Evolutionary conservation across 1,284 basidiomycete genomes (phyloP).

Genomic region (Puccinia horiana): DNA sequence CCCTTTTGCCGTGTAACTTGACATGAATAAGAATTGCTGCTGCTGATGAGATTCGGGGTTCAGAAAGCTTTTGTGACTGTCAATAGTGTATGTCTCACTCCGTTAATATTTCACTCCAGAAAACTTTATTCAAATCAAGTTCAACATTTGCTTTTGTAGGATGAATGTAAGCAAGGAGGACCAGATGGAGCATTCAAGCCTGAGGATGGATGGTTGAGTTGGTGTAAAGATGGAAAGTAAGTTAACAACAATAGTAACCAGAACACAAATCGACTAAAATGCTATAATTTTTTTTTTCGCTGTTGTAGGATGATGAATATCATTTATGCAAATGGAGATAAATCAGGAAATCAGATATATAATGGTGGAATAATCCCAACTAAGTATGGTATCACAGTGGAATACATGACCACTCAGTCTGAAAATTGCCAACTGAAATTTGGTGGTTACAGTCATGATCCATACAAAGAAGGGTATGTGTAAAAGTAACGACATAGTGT

Average conservation of each 20-base stretch:
- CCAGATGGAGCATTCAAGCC: slow-evolving; percentile 43
- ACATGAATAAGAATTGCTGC: too few relatives aligned
- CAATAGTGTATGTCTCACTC: slow-evolving; percentile 30
- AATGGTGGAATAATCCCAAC: slow-evolving; percentile 4
- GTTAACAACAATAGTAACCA: background rate
- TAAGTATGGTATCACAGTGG: slow-evolving; percentile 34
- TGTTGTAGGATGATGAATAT: slow-evolving; percentile 19
- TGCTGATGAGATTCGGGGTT: too few relatives aligned
- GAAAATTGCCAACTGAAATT: slow-evolving; percentile 29
- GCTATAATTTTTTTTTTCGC: background rate
- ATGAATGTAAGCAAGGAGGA: slow-evolving; percentile 22
- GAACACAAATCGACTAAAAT: background rate
- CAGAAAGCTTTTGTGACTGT: slow-evolving; percentile 43
- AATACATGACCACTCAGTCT: slow-evolving; percentile 41
- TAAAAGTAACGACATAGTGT: background rate
- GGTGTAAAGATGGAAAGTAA: slow-evolving; percentile 36
- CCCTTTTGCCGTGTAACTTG: background rate
- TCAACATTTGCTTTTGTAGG: background rate
- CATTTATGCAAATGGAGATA: slow-evolving; percentile 13
- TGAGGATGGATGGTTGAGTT: slow-evolving; percentile 43
- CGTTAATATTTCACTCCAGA: too few relatives aligned
- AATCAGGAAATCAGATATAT: slow-evolving; percentile 24
- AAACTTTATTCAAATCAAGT: background rate
- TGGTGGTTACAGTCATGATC: slow-evolving; percentile 36
- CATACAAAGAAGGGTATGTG: slow-evolving; percentile 30